These are phyloP conservation scores for Cercophora scortea DNA, from an alignment of 495 filamentous ascomycete species.

Conservation along the genomic window DNA sequence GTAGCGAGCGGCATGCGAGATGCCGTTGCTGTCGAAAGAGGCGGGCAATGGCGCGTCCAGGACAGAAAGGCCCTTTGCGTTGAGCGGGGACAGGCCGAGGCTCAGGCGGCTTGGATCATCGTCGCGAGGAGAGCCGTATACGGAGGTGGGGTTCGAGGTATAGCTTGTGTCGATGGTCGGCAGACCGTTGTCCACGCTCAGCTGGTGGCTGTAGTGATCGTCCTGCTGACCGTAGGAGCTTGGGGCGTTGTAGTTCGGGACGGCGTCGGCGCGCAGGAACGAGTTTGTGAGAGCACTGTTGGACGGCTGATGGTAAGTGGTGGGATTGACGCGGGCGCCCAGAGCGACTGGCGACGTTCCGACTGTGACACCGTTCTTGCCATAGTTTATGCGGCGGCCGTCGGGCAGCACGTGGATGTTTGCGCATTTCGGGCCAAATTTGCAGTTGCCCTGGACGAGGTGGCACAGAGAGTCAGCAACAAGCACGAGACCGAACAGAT, in stretches of 20 bases:
- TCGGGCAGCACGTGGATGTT: constrained; percentile 92
- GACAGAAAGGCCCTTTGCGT: constrained; percentile 61
- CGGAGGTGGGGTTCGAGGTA: constrained; percentile 65
- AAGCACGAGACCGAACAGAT: too few relatives aligned
- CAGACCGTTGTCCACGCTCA: constrained; percentile 45
- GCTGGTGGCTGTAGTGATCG: constrained; percentile 34
- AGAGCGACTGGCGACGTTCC: constrained; percentile 47
- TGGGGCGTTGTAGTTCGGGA: constrained; percentile 26
- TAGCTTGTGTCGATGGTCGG: constrained; percentile 77
- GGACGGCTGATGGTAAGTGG: constrained; percentile 38
- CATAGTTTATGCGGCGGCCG: constrained; percentile 78
- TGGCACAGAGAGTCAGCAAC: constrained; percentile 27
- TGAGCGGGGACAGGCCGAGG: constrained; percentile 68
- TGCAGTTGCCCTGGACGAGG: constrained; percentile 80
- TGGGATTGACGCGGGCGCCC: constrained; percentile 64
- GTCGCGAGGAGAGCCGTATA: constrained; percentile 83
- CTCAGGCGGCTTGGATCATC: constrained; percentile 51
- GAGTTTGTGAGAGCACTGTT: constrained; percentile 79
- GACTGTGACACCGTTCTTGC: constrained; percentile 46
- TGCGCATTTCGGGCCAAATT: constrained; percentile 96
- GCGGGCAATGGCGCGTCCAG: constrained; percentile 90
- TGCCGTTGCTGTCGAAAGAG: constrained; percentile 94
- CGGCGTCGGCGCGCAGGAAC: constrained; percentile 63
- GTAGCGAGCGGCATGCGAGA: constrained; percentile 81
- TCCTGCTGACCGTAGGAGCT: constrained; percentile 35